Percentiles rank a stretch among this genome's conserved stretches.
These are phyloP conservation scores for Picochlorum costavermella DNA, from an alignment of 139 green algal genomes.

Conservation along the genomic window DNA sequence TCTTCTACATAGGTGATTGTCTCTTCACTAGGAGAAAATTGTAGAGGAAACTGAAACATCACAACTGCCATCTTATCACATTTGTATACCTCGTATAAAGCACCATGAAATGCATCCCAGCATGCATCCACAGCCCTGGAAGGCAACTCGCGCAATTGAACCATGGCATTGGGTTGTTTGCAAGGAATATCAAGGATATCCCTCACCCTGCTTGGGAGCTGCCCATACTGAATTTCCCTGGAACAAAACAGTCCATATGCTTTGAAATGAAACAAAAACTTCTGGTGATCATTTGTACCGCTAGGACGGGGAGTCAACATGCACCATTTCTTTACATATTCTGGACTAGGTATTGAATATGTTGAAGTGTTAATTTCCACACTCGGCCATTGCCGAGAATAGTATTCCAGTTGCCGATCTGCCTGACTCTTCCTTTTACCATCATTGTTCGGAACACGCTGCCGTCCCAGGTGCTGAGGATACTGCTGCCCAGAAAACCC, in stretches of 20 bases:
- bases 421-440: neutral
- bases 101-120: conserved; percentile 27
- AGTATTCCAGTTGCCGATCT: neutral
- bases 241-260: conserved; percentile 39
- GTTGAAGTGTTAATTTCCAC: conserved; percentile 31
- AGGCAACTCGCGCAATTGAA: conserved; percentile 8
- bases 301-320: neutral
- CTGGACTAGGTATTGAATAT: conserved; percentile 33
- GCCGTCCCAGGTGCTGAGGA: neutral
- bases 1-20: conserved; percentile 18
- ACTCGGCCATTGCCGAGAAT: neutral
- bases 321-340: conserved; percentile 15
- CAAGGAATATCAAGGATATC: neutral
- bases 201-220: conserved; percentile 7
- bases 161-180: neutral
- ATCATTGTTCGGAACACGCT: neutral
- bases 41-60: conserved; percentile 41
- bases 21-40: conserved; percentile 14
- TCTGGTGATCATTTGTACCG: conserved; percentile 1
- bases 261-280: conserved; percentile 47
- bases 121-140: conserved; percentile 3
- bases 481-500: conserved; percentile 1
- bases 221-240: conserved; percentile 2
- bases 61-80: conserved; percentile 22
- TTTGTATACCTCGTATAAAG: conserved; percentile 20